Percentiles rank a stretch among this genome's conserved stretches.
Evolutionary conservation across 345 rosid species (phyloP).

Genomic region (Populus tremula): DNA sequence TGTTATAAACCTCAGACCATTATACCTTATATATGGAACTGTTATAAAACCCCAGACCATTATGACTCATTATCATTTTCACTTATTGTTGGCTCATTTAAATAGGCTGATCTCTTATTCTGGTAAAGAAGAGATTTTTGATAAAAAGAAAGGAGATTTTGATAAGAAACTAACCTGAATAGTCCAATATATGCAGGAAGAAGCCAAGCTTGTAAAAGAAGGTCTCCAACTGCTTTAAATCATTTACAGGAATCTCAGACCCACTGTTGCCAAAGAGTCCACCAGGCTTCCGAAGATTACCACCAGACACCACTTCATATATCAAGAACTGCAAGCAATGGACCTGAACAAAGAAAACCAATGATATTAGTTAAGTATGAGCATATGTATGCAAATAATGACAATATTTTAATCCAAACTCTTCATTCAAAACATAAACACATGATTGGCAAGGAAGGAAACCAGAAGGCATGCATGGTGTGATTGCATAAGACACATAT

Average conservation of each 20-base stretch:
- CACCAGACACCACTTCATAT: conserved; percentile 98
- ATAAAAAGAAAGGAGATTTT: neutral
- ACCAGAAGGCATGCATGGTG: neutral
- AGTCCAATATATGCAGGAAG: conserved; percentile 93
- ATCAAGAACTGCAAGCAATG: conserved; percentile 96
- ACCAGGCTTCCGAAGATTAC: conserved; percentile 96
- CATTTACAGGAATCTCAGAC: conserved; percentile 93
- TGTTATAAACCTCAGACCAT: neutral
- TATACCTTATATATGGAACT: neutral
- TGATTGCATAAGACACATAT: neutral
- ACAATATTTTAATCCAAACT: neutral
- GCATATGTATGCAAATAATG: neutral
- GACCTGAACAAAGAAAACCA: conserved; percentile 49
- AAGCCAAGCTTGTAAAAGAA: conserved; percentile 98
- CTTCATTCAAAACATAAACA: neutral
- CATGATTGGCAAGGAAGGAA: neutral
- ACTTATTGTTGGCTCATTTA: neutral
- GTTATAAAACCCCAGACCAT: neutral
- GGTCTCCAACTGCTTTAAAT: conserved; percentile 86
- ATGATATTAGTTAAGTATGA: neutral
- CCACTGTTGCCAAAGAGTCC: conserved; percentile 97
- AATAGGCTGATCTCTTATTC: neutral
- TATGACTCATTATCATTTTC: neutral
- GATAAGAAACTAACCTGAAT: conserved; percentile 56
- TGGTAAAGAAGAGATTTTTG: neutral